Evolutionary conservation across 805 yeast species (phyloP).

Genomic region (Scheffersomyces stipitis): DNA sequence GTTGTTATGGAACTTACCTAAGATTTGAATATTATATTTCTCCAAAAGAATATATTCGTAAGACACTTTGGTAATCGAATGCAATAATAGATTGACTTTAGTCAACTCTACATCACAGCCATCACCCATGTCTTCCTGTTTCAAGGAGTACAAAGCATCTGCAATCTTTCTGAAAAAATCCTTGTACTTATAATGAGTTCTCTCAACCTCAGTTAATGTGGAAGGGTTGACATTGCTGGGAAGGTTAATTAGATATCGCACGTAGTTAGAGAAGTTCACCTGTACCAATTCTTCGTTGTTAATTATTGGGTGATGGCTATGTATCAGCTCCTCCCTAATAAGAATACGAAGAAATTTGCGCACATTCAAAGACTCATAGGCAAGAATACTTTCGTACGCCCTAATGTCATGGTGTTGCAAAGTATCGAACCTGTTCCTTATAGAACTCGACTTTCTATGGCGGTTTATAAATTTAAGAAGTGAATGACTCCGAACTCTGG

Average conservation of each 20-base stretch:
- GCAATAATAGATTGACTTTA: slow-evolving; percentile 22
- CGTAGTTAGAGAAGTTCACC: slow-evolving; percentile 36
- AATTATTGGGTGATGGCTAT: slow-evolving; percentile 5
- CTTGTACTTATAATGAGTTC: slow-evolving; percentile 29
- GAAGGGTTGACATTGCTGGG: slow-evolving; percentile 20
- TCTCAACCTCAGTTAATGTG: slow-evolving; percentile 18
- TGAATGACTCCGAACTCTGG: slow-evolving; percentile 32
- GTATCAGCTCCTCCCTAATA: slow-evolving; percentile 13
- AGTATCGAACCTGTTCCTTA: slow-evolving; percentile 5
- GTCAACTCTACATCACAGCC: slow-evolving; percentile 16
- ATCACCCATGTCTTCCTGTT: slow-evolving; percentile 29
- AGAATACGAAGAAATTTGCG: slow-evolving; percentile 27
- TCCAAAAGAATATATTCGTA: slow-evolving; percentile 41
- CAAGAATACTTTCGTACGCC: slow-evolving; percentile 29
- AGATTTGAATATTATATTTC: slow-evolving; percentile 36
- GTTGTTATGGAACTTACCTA: slow-evolving; percentile 33
- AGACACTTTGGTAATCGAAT: slow-evolving; percentile 32
- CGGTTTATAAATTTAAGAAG: slow-evolving; percentile 27
- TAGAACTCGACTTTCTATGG: slow-evolving; percentile 11
- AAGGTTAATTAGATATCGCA: slow-evolving; percentile 31
- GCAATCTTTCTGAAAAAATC: slow-evolving; percentile 24
- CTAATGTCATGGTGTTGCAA: slow-evolving; percentile 17
- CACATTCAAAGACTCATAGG: slow-evolving; percentile 27
- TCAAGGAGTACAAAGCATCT: slow-evolving; percentile 22
- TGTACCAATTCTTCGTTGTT: slow-evolving; percentile 39